Base-by-base conservation (phyloP, 164 flowering plant genomes). In the Macadamia integrifolia region DNA sequence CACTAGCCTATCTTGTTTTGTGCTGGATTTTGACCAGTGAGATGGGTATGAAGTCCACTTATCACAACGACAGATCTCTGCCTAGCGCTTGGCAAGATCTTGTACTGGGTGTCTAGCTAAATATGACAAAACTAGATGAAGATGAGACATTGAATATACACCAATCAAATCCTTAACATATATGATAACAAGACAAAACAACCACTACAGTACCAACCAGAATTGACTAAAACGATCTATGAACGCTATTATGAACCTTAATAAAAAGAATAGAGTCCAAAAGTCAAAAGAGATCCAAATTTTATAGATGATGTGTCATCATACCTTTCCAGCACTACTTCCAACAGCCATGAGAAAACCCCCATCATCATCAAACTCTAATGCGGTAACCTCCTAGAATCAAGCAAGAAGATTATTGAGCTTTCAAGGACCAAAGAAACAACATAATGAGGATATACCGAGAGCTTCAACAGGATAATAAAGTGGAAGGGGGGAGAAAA, bases 241-340 rank as follows among this genome's bases (percentile, higher is more conserved):
- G 62, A 43, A 28, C n/a, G 8, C 12, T 40, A 30, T 43, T 56
- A 14, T 50, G 49, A 29, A 58, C 44, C 48, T 23, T 13, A 48
- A 32, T 17, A 44, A 15, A 32, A 58, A 58, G 61, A 30, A 29
- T 0, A 58, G 29, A 30, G 7, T 9, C 6, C n/a, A 12, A 57
- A 59, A 14, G 46, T 58, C 63, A 67, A 42, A 67, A 28, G 13
- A 59, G 23, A 14, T 29, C 3, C 8, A 12, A 6, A 9, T 11
- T 13, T 6, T 43, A 62, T 44, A n/a, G 65, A 46, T 65, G 62
- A 53, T 6, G 18, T 44, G 8, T 60, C 10, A 52, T 50, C 73
- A 56, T 86, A 87, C 98, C 97, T 90, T 91, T 58, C 98, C 98
- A 35, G 72, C 75, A 76, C 93, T 87, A 69, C 86, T 90, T 77